Evolutionary conservation across 2,329 filamentous ascomycete species (phyloP), one percentile per base, ranked within the genome.

Genomic region (Helminthosporium solani): DNA sequence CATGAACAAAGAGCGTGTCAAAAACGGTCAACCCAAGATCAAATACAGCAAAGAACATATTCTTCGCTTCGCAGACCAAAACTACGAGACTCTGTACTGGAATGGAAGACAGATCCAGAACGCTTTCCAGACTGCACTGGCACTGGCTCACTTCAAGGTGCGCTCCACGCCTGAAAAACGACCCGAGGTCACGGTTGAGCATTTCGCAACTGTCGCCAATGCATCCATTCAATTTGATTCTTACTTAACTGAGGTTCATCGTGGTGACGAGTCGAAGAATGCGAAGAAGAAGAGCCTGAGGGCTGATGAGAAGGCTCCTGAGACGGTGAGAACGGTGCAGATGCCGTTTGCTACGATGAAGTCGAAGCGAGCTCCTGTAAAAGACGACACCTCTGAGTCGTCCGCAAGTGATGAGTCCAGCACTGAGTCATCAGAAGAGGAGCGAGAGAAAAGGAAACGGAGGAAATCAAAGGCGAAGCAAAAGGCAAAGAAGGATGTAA

Each of bases 101-200:
- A 53, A 53, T n/a, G 50, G 50, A 11, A 25, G 50, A 2, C 46
- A 53, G 34, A 53, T 53, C 18, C 28, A 44, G 5, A 53, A 53
- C 19, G 52, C 53, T 7, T 52, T 56, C 31, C 47, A 54, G 39
- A 56, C 41, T 12, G 53, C 53, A 3, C 33, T 52, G 21, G 42
- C 51, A 7, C 39, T 56, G n/a, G 53, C 53, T 2, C 37, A 49
- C 25, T 53, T 44, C 31, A 44, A 56, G 18, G 42, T 33, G n/a
- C 19, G 33, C 2, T 6, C 15, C 4, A 33, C 6, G 3, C 4
- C 9, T 11, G 34, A 39, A 15, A 38, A 44, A 33, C 8, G 18
- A 20, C 39, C 39, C 9, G 3, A 23, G 19, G 35, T 42, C 31
- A 42, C 11, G 3, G 19, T 27, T 14, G 19, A 34, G 2, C 42